Evolutionary conservation across 2,329 filamentous ascomycete genomes (phyloP), one percentile per base, ranked within the genome.

Genomic region (Monosporascus sp.): DNA sequence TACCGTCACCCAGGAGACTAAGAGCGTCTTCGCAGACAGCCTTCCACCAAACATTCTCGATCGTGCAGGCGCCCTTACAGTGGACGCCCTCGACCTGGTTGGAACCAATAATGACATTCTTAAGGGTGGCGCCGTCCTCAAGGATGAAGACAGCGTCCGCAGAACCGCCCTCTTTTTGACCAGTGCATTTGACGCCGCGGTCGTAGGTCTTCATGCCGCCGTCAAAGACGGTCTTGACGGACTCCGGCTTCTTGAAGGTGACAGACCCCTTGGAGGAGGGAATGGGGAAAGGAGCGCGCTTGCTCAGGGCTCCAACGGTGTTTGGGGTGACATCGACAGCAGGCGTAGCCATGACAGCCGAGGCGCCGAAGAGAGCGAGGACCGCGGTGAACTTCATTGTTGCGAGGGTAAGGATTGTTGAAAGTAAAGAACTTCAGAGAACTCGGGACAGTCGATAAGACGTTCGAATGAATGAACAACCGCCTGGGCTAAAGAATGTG

Each of bases 41-140:
- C 46, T 74, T 71, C 60, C 76, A 80, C 72, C 75, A 78, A 49
- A 79, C 76, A 31, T 72, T 73, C 59, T 70, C 68, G 3, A 77
- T 53, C 1, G 66, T 75, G 63, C 75, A 77, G 3, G 66, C 56
- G 14, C 75, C 75, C 43, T 70, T 63, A 58, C 75, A 78, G 66
- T 78, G 74, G 7, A 78, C 69, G 38, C 76, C 75, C 58, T 78
- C 75, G 19, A 67, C 64, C 55, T 76, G 74, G 62, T 75, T 68
- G 44, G 68, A 65, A 55, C 76, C 75, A 27, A 78, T 78, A 55
- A 76, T 76, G 44, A 73, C 75, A 52, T 78, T 78, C 53, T 66
- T 71, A 46, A 78, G 67, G 1, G 71, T 73, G 8, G 74, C 76
- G 2, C 75, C 75, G 0, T 66, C 56, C 53, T 73, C 66, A 49